Base-by-base conservation (phyloP, 768 basidiomycete genomes). In the Suillus hirtellus region DNA sequence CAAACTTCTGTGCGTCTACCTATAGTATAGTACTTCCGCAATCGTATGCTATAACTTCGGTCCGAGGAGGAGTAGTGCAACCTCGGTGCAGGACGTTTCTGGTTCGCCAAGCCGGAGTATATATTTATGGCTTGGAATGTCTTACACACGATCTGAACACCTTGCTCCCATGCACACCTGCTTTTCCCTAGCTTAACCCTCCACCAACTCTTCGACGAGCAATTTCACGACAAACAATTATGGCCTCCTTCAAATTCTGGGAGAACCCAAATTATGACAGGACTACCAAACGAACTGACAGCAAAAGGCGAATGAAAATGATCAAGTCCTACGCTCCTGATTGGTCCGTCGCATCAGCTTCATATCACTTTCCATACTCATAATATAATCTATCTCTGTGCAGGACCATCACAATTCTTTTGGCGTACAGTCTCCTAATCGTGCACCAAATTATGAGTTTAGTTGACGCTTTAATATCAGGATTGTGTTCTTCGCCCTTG, bases 281-380 rank as follows among this genome's bases (percentile, higher is more conserved):
- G 38, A 54, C 64, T 8, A 67, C 61, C 17, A 68, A 67, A 64
- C 67, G 31, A 66, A 70, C 64, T 0, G 66, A 75, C 61, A 68
- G 54, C 55, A 69, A 70, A 65, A 72, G 73, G 63, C 72, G 66
- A 12, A 73, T 78, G 63, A 77, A 79, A 63, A 73, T 91, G 11
- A 64, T 90, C 24, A 69, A 79, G 46, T 89, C 88, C 3, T 93
- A 93, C 76, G 82, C 84, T 27, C 89, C 89, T 0, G 92, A 93
- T 69, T 93, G 92, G 91, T 92, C 65, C 61, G 85, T 69, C 10
- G n/a, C 12, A 42, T 58, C 17, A 19, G 5, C 24, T 15, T 42
- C 17, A 40, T 65, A 42, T n/a, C 11, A 17, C 56, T 40, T 17
- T 42, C 24, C 55, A 35, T 44, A 59, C 19, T 35, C 34, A n/a